Base-by-base conservation (phyloP, 257 asterid genomes). In the Nicotiana attenuata region DNA sequence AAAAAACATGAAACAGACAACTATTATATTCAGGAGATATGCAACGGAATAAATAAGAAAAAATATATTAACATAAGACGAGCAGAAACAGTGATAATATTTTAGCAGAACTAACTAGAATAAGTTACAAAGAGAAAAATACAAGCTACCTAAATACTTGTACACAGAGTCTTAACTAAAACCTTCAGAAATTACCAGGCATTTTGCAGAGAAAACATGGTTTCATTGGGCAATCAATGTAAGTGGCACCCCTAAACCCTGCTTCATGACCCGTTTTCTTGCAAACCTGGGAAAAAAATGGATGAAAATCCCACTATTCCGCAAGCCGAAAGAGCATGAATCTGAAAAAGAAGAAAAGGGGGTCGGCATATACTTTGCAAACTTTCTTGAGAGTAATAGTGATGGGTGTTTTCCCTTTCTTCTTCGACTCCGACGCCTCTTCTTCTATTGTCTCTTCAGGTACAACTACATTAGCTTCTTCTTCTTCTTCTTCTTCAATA, bases 201-300 rank as follows among this genome's bases (percentile, higher is more conserved):
- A 87, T 83, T 89, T 96, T 96, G 91, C 99, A 96, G 66, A 96
- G 97, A 82, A 94, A 96, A 87, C 99, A 96, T 6, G 99, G 99
- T 85, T 96, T 96, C 99, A 96, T 96, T 0, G 99, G 99, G 86
- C 99, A 96, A 84, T 96, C 99, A 84, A 96, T 88, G 87, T 96
- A 96, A 13, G 98, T 94, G 7, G 99, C 99, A 24, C 99, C 99
- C 84, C 81, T 90, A 83, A 96, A 96, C 61, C 99, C 99, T 53
- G 99, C 97, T 87, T 94, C 97, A 85, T 96, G 99, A 50, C 99
- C 99, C 68, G 97, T 91, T 87, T 87, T 89, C 88, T 96, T 96
- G 88, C 99, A 96, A 71, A 96, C 99, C 99, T 96, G 77, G 80
- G 63, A 47, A 24, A 5, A 38, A 45, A 50, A 76, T 63, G 10